Percentiles rank a stretch among this genome's conserved stretches.
These are phyloP conservation scores for Onygenales sp. DNA, from an alignment of 2,329 filamentous ascomycete species.

Conservation along the genomic window DNA sequence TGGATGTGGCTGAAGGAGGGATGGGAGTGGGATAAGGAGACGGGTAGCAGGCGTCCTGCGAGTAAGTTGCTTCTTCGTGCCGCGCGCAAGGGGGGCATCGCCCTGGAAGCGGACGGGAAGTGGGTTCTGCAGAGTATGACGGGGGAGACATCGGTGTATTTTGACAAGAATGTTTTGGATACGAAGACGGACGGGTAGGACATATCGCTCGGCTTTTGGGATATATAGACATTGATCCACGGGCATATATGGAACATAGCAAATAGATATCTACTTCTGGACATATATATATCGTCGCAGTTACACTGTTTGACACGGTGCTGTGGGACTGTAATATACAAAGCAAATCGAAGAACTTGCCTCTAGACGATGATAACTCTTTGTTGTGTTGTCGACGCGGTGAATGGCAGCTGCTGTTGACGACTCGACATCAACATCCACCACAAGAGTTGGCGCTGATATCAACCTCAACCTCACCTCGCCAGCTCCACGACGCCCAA, in stretches of 20 bases:
- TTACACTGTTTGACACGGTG: no score
- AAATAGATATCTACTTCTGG: no score
- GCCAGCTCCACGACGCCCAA: neutral
- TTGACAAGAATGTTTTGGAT: slow-evolving; percentile 1
- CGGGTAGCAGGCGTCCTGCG: slow-evolving; percentile 44
- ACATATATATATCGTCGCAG: no score
- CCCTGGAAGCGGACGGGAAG: slow-evolving; percentile 31
- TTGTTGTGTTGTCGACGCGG: no score
- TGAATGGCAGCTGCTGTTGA: no score
- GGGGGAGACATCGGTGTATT: slow-evolving; percentile 14
- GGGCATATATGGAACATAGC: no score
- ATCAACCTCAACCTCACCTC: neutral
- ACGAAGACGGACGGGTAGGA: neutral
- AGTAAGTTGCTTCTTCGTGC: slow-evolving; percentile 29
- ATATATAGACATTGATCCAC: neutral
- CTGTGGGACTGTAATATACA: no score
- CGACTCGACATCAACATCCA: neutral
- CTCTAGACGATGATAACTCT: no score
- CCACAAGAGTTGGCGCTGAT: no score
- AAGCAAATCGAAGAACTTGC: no score
- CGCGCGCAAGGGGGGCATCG: slow-evolving; percentile 31
- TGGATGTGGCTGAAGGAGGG: slow-evolving; percentile 92
- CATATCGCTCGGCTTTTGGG: neutral
- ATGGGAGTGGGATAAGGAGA: slow-evolving; percentile 67
- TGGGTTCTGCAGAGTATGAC: slow-evolving; percentile 28